Evolutionary conservation across 768 basidiomycete species (phyloP), one percentile per base, ranked within the genome.

Genomic region (Neoboletus subvelutipes): DNA sequence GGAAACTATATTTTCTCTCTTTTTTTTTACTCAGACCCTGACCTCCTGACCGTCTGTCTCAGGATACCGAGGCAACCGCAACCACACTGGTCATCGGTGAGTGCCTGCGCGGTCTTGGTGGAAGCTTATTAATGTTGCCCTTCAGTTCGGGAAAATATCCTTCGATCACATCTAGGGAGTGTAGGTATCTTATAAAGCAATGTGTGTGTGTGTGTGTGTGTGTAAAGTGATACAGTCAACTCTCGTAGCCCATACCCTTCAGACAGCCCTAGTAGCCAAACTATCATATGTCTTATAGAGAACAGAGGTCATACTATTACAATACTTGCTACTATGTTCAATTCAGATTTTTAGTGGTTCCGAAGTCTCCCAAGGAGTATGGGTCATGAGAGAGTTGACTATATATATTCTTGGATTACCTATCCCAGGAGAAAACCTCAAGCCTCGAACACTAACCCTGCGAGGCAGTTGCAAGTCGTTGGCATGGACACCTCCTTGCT

Each of bases 21-120:
- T n/a, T 22, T 40, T 41, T 41, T 42, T n/a, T 39, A 33, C 48
- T 34, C 31, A 8, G 20, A 37, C 46, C 26, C 26, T 45, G 50
- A 51, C 36, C 43, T 41, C 34, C 45, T 66, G 49, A 66, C 53
- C n/a, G 45, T 48, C 33, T 13, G 55, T 59, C 47, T 62, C 65
- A 91, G 89, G 88, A 92, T 62, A 90, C 87, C 1, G 78, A 82
- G 60, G 82, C 87, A 8, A 92, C 90, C 3, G 88, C 87, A 28
- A 78, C 80, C 24, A 92, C 90, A 3, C 72, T 92, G 41, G 80
- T 79, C 34, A 81, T 85, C 62, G 87, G 87, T 86, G 64, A 70
- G 83, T 67, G 41, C 62, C 40, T 18, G 40, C 34, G 5, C 28
- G 37, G 37, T 20, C 47, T 45, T 42, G 18, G 56, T 50, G n/a